Evolutionary conservation across 306 rosid species (phyloP).

Genomic region (Malus domestica): ASM211411v1 NC_041796.1:30829001-30829500

Average conservation of each 20-base stretch:
- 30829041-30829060: too few species aligned
- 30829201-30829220: too few species aligned
- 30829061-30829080: too few species aligned
- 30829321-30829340: not conserved
- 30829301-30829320: not conserved
- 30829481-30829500: not conserved
- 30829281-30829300: not conserved
- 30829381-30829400: slow-evolving; percentile 3
- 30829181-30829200: too few species aligned
- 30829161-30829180: too few species aligned
- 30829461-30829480: not conserved
- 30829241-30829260: too few species aligned
- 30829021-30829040: too few species aligned
- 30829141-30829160: too few species aligned
- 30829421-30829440: not conserved
- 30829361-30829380: not conserved
- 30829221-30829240: rapidly evolving
- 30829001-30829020: not conserved
- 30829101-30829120: too few species aligned
- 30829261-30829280: too few species aligned
- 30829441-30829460: not conserved
- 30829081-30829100: too few species aligned
- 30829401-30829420: slow-evolving; percentile 4
- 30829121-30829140: too few species aligned
- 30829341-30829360: not conserved